These are phyloP conservation scores for Psidium guajava DNA, from an alignment of 345 rosid genomes.

Conservation along the genomic window DNA sequence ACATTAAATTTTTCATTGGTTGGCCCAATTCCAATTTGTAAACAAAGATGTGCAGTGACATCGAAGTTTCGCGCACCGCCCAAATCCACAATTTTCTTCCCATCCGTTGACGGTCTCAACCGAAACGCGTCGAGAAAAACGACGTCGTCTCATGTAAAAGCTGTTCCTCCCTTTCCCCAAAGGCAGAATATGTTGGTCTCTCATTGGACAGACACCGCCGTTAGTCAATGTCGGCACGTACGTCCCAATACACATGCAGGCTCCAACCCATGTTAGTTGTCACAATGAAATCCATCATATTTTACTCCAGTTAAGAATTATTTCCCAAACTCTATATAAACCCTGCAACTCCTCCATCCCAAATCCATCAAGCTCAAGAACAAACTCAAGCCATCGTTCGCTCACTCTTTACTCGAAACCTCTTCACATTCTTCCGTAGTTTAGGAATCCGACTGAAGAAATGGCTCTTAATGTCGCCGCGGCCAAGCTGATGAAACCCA, in stretches of 20 bases:
- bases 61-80: background rate
- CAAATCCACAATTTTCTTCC: background rate
- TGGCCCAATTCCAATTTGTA: background rate
- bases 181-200: background rate
- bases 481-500: conserved; percentile 4
- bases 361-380: background rate
- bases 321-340: background rate
- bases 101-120: background rate
- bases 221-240: background rate
- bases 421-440: background rate
- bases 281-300: background rate
- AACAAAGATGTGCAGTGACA: background rate
- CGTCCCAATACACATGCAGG: background rate
- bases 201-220: background rate
- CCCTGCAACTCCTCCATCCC: background rate
- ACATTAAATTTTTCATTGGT: background rate
- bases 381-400: background rate
- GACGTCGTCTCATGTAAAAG: background rate
- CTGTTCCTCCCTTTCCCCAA: background rate
- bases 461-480: background rate
- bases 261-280: background rate
- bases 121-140: background rate
- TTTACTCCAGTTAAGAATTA: background rate
- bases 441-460: background rate
- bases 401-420: background rate